phyloP scores from a whole-genome alignment of 108 stramenopile species.

The Parietichytrium sp. region DNA sequence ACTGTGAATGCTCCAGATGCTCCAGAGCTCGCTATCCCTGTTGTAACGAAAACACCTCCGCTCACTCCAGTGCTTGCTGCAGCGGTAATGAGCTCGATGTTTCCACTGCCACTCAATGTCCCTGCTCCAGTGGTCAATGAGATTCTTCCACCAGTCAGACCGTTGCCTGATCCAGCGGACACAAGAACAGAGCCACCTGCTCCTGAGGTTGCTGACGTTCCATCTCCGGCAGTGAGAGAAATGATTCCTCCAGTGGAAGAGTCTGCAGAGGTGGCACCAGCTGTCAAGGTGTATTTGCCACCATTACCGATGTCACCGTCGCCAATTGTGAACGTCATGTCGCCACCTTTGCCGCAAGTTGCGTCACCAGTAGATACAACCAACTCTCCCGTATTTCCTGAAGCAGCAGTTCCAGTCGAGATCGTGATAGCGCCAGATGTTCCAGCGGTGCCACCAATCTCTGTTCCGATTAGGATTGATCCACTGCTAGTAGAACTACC shows the following conservation, averaged over 20 bases:
- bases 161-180: background rate
- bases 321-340: background rate
- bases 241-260: background rate
- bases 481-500: background rate
- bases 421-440: background rate
- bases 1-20: background rate
- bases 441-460: background rate
- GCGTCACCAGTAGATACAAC: background rate
- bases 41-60: background rate
- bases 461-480: background rate
- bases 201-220: background rate
- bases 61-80: background rate
- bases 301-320: background rate
- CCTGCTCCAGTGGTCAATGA: background rate
- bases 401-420: background rate
- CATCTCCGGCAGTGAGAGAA: background rate
- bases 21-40: background rate
- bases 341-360: constrained; percentile 13
- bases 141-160: background rate
- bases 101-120: background rate
- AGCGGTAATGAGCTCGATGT: background rate
- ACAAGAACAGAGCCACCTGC: background rate
- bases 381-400: constrained; percentile 27
- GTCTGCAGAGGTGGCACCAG: background rate
- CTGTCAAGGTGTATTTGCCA: background rate